phyloP scores from a whole-genome alignment of 441 rosid genomes.

The Populus hybrid region DNA sequence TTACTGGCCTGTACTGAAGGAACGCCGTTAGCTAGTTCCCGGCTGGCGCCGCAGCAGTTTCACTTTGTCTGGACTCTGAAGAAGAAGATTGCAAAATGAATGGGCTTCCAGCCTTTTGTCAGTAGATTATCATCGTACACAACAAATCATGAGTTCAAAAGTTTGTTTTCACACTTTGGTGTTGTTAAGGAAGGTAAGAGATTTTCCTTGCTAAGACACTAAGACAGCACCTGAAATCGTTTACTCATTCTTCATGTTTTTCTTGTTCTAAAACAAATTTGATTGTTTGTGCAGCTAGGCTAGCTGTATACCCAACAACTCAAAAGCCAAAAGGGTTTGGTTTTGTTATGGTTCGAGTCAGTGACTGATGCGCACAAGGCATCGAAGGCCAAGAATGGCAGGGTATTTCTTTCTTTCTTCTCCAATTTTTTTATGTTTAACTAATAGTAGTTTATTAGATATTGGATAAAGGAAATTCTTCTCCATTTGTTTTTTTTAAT shows the following conservation, averaged over 20 bases:
- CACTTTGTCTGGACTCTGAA: not conserved
- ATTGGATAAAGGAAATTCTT: slow-evolving; percentile 1
- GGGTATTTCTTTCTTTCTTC: slow-evolving; percentile 30
- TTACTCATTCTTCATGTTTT: not conserved
- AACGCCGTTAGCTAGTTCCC: not conserved
- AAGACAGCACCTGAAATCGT: not conserved
- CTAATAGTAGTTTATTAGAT: slow-evolving; percentile 35
- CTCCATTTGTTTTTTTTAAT: not conserved
- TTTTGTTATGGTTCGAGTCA: slow-evolving; percentile 47
- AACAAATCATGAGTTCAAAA: slow-evolving; percentile 38
- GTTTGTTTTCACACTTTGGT: slow-evolving; percentile 58
- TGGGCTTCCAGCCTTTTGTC: slow-evolving; percentile 39
- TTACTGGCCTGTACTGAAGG: too few species aligned
- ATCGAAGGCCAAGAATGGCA: slow-evolving; percentile 57
- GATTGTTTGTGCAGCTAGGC: slow-evolving; percentile 35
- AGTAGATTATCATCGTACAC: slow-evolving; percentile 54
- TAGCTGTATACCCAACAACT: slow-evolving; percentile 45
- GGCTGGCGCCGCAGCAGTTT: not conserved
- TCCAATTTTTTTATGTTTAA: not conserved
- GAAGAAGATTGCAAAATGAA: slow-evolving; percentile 39
- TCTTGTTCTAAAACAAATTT: not conserved
- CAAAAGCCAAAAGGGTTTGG: slow-evolving; percentile 67
- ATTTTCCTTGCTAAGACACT: not conserved
- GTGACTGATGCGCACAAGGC: slow-evolving; percentile 57
- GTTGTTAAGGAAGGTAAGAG: slow-evolving; percentile 48